These are phyloP conservation scores for Chernovozyma aurita DNA, from an alignment of 1,139 yeast species.

Conservation along the genomic window DNA sequence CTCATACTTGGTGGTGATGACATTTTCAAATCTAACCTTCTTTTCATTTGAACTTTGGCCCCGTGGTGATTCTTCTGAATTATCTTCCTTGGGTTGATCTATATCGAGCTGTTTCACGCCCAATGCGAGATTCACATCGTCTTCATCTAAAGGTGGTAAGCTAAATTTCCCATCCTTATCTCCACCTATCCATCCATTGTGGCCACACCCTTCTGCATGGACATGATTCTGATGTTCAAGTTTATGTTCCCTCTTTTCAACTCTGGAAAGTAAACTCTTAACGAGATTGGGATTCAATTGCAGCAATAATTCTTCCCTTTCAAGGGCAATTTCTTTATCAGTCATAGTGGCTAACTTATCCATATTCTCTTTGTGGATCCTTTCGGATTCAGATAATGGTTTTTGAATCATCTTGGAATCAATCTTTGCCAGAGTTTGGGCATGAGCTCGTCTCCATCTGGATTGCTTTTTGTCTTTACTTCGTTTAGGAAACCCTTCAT, in stretches of 20 bases:
- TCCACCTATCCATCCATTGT: constrained; percentile 74
- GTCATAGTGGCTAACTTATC: constrained; percentile 61
- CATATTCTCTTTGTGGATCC: constrained; percentile 74
- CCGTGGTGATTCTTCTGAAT: background rate
- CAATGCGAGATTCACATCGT: constrained; percentile 37
- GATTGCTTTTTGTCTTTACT: constrained; percentile 20
- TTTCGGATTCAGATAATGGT: constrained; percentile 55
- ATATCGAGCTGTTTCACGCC: constrained; percentile 19
- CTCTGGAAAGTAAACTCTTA: constrained; percentile 47
- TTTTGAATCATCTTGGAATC: background rate
- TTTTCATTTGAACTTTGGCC: constrained; percentile 13
- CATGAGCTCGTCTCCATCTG: constrained; percentile 19
- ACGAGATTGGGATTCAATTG: constrained; percentile 68
- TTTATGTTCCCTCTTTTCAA: constrained; percentile 23
- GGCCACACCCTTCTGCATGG: constrained; percentile 66
- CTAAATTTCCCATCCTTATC: constrained; percentile 26
- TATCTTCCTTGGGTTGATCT: constrained; percentile 5
- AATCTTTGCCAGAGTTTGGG: constrained; percentile 1
- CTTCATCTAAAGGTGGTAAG: constrained; percentile 21
- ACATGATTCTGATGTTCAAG: constrained; percentile 26
- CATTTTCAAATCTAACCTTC: constrained; percentile 38
- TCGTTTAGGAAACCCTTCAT: constrained; percentile 43
- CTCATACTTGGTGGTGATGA: constrained; percentile 38
- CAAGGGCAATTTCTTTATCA: constrained; percentile 58
- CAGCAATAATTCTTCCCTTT: constrained; percentile 61